phyloP scores from a whole-genome alignment of 2,329 filamentous ascomycete species.

The Alternaria sp. region DNA sequence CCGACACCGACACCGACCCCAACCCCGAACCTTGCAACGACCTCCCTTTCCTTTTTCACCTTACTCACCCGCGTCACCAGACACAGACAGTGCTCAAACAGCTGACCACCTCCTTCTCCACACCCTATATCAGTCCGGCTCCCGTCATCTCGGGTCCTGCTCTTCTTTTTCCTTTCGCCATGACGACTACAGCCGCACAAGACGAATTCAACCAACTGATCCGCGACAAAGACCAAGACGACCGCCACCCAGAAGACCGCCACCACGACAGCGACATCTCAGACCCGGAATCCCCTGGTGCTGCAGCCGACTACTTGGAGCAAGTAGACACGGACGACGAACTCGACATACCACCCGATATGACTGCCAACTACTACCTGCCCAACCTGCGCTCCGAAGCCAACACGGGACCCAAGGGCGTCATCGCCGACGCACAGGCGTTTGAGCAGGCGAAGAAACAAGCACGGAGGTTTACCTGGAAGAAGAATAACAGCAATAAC shows the following conservation, averaged over 20 bases:
- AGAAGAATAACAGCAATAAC: conserved; percentile 26
- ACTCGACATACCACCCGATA: conserved; percentile 58
- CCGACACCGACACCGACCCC: conserved; percentile 1
- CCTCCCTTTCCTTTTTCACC: conserved; percentile 17
- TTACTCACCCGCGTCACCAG: conserved; percentile 14
- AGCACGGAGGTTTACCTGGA: conserved; percentile 48
- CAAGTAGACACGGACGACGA: conserved; percentile 63
- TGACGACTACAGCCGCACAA: conserved; percentile 57
- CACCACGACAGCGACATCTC: conserved; percentile 68
- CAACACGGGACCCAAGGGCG: conserved; percentile 84
- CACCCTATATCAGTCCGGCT: conserved; percentile 38
- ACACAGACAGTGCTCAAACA: conserved; percentile 10
- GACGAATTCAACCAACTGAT: conserved; percentile 63
- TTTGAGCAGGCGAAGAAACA: conserved; percentile 70
- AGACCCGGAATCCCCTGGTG: conserved; percentile 61
- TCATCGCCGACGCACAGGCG: conserved; percentile 82
- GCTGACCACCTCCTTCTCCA: conserved; percentile 5
- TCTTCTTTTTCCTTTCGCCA: conserved; percentile 40
- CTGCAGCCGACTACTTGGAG: conserved; percentile 64
- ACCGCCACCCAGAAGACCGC: conserved; percentile 60
- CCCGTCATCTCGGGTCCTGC: conserved; percentile 18
- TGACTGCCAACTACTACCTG: conserved; percentile 65
- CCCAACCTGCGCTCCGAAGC: conserved; percentile 71
- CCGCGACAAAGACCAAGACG: conserved; percentile 56
- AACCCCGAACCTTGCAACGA: conserved; percentile 18